Base-by-base conservation (phyloP, 2,329 filamentous ascomycete species). In the Hymenoscyphus fructigenus region DNA sequence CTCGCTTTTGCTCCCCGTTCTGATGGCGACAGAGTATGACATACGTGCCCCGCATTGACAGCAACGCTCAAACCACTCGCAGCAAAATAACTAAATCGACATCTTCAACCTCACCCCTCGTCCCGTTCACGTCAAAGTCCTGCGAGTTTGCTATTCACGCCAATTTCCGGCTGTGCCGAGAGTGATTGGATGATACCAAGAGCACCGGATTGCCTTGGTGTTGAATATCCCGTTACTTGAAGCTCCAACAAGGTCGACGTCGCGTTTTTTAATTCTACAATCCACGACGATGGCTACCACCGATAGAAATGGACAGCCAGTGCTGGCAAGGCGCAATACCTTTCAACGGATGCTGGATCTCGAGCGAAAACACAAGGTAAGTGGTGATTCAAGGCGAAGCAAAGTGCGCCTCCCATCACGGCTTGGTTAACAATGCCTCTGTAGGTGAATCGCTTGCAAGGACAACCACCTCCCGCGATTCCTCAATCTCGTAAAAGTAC, bases 291-390 rank as follows among this genome's bases (percentile, higher is more conserved):
- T 60, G 57, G 15, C 62, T n/a, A 23, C 57, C 57, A 56, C 57
- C 29, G 62, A 60, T 2, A 44, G n/a, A 34, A 57, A 57, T 50
- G 34, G 57, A 32, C 57, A 34, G 20, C 62, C 62, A 20, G 12
- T 44, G 47, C 47, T 64, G 29, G 62, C 61, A 20, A 66, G 71
- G 57, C 66, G 67, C 62, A 69, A 68, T 47, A 73, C 69, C 3
- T 81, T 87, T 68, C 80, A 85, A 74, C 80, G 79, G 65, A 87
- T 88, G 85, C 78, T 87, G 59, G 84, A 87, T 70, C 76, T 87
- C 60, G 85, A 88, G 72, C 84, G 83, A 72, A 80, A 79, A 73
- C 81, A 79, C 75, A 85, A 85, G 82, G 85, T 87, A 78, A 78
- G 79, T 47, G 73, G 34, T 34, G 17, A 26, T 20, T 60, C 50